Conservation (phyloP, 129 eudicot species). For the Erigeron canadensis region DNA sequence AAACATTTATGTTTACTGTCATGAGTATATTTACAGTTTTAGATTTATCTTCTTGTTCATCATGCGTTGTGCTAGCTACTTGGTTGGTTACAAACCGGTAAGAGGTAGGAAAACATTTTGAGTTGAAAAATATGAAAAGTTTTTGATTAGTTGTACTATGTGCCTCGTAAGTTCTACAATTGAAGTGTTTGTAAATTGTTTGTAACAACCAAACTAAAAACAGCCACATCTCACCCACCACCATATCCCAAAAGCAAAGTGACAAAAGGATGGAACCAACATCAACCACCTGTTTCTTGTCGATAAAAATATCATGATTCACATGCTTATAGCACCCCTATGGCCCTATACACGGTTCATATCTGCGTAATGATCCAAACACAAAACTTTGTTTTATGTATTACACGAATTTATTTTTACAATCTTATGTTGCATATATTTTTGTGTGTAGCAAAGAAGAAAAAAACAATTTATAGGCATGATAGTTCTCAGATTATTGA, state of each 20-base stretch:
- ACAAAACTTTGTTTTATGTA: too few species aligned
- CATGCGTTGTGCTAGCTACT: background rate
- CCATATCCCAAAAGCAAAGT: background rate
- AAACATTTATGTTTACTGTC: background rate
- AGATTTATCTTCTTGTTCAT: conserved; percentile 4
- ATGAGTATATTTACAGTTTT: background rate
- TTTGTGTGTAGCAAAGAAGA: too few species aligned
- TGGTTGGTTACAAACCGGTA: background rate
- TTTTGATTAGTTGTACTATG: conserved; percentile 9
- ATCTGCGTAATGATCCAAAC: too few species aligned
- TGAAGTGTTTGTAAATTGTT: background rate
- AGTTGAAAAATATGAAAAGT: background rate
- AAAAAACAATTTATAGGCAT: too few species aligned
- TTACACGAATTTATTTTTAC: too few species aligned
- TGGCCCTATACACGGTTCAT: too few species aligned
- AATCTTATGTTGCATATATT: too few species aligned
- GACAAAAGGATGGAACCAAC: background rate
- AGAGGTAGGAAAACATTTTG: conserved; percentile 17
- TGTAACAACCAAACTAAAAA: conserved; percentile 6
- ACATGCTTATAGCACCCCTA: conserved; percentile 1
- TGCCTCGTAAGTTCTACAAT: conserved; percentile 5
- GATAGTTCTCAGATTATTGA: too few species aligned
- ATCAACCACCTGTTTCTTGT: background rate
- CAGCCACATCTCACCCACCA: conserved; percentile 13
- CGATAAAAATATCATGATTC: conserved; percentile 7